phyloP scores from a whole-genome alignment of 805 yeast genomes.

The Cyberlindnera galapagoensis region DNA sequence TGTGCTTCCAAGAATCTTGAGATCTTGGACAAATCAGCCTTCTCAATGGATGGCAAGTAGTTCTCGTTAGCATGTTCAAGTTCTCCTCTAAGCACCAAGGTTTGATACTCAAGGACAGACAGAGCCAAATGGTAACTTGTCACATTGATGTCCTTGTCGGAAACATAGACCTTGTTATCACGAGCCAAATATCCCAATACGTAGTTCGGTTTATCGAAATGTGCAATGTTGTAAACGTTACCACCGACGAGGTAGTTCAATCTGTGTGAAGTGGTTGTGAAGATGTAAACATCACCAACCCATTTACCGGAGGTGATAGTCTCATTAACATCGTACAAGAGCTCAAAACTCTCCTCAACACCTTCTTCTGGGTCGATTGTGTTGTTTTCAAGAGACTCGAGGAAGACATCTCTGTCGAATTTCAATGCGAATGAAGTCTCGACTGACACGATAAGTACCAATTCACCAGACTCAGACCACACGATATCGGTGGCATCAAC shows the following conservation, averaged over 20 bases:
- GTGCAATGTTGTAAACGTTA: slow-evolving; percentile 84
- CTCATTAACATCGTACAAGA: slow-evolving; percentile 76
- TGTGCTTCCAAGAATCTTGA: slow-evolving; percentile 93
- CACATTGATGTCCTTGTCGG: slow-evolving; percentile 85
- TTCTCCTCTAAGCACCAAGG: slow-evolving; percentile 92
- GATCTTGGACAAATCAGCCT: slow-evolving; percentile 65
- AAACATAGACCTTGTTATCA: slow-evolving; percentile 83
- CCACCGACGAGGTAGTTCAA: slow-evolving; percentile 94
- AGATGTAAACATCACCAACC: slow-evolving; percentile 96
- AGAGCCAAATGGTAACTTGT: slow-evolving; percentile 76
- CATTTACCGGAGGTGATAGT: slow-evolving; percentile 83
- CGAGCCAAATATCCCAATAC: slow-evolving; percentile 85
- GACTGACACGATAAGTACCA: slow-evolving; percentile 65
- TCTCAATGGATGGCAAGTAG: slow-evolving; percentile 53
- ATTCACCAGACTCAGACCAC: slow-evolving; percentile 93
- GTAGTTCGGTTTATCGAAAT: slow-evolving; percentile 83
- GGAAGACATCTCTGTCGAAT: slow-evolving; percentile 62
- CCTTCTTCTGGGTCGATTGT: slow-evolving; percentile 76
- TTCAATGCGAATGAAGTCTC: slow-evolving; percentile 75
- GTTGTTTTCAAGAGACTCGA: slow-evolving; percentile 53
- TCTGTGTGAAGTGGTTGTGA: slow-evolving; percentile 81
- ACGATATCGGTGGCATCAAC: slow-evolving; percentile 74
- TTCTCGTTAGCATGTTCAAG: slow-evolving; percentile 69
- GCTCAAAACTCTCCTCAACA: slow-evolving; percentile 79
- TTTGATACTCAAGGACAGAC: slow-evolving; percentile 90